Evolutionary conservation across 202 grass and related monocot genomes (phyloP).

Genomic region (Brachypodium distachyon): DNA sequence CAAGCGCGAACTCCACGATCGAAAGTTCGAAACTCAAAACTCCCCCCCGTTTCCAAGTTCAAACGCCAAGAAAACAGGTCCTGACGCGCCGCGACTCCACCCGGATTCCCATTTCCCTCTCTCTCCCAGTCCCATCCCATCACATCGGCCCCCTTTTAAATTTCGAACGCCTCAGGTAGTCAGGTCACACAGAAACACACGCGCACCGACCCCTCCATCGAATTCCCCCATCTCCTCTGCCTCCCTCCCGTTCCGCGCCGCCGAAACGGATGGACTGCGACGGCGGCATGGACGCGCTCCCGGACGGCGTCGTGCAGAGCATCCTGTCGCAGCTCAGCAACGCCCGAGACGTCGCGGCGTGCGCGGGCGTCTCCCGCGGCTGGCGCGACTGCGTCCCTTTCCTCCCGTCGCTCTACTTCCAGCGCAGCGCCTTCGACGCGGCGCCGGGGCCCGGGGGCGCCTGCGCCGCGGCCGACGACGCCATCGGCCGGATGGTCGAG

Average conservation of each 20-base stretch:
- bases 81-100: not conserved
- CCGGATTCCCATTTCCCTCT: not conserved
- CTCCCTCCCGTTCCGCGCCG: no score
- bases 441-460: no score
- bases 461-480: slow-evolving; percentile 22
- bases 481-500: slow-evolving; percentile 56
- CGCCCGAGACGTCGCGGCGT: slow-evolving; percentile 61
- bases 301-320: slow-evolving; percentile 66
- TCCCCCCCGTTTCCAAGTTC: not conserved
- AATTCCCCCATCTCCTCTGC: not conserved
- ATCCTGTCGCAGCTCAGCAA: slow-evolving; percentile 59
- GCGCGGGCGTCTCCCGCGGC: slow-evolving; percentile 50
- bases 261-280: not conserved
- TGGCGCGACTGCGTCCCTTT: slow-evolving; percentile 57
- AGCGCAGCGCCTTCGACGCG: slow-evolving; percentile 51
- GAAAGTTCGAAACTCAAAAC: not conserved
- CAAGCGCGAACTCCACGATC: not conserved
- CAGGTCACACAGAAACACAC: no score
- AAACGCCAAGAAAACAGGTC: not conserved
- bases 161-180: not conserved
- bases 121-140: not conserved
- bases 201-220: not conserved
- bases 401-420: slow-evolving; percentile 69
- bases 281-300: slow-evolving; percentile 54
- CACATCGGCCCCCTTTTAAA: not conserved